Evolutionary conservation across 129 eudicot species (phyloP).

Genomic region (Ambrosia trifida): DNA sequence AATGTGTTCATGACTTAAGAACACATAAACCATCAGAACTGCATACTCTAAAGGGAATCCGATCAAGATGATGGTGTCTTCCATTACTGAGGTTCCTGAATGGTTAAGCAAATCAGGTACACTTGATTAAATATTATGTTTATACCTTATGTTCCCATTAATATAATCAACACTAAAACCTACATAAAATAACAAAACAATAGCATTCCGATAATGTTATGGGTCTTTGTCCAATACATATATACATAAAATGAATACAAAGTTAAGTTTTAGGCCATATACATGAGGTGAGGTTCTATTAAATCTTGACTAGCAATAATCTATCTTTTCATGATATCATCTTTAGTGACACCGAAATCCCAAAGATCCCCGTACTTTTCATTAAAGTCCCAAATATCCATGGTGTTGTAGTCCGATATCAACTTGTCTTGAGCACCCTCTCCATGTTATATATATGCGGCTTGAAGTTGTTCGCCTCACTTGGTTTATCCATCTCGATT

Average conservation of each 20-base stretch:
- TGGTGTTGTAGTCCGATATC: slow-evolving; percentile 87
- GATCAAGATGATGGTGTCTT: no score
- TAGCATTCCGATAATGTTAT: background rate
- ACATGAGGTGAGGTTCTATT: slow-evolving; percentile 26
- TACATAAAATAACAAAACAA: background rate
- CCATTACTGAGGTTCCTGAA: no score
- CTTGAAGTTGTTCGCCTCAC: slow-evolving; percentile 85
- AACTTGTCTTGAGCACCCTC: slow-evolving; percentile 81
- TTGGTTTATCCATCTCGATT: slow-evolving; percentile 94
- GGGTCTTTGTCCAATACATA: background rate
- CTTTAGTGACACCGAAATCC: slow-evolving; percentile 80
- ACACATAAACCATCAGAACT: no score
- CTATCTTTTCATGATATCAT: slow-evolving; percentile 69
- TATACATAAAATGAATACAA: slow-evolving; percentile 9
- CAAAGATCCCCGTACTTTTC: slow-evolving; percentile 96
- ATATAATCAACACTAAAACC: no score
- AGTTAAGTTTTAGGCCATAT: slow-evolving; percentile 4
- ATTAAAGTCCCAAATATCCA: slow-evolving; percentile 95
- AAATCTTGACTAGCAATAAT: background rate
- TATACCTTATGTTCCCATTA: no score
- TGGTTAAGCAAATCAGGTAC: no score
- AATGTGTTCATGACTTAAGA: no score
- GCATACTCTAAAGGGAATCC: no score
- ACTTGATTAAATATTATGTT: no score
- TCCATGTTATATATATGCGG: slow-evolving; percentile 93